Evolutionary conservation across 148 eudicot genomes (phyloP), one percentile per base, ranked within the genome.

Genomic region (Camellia granthamiana): DNA sequence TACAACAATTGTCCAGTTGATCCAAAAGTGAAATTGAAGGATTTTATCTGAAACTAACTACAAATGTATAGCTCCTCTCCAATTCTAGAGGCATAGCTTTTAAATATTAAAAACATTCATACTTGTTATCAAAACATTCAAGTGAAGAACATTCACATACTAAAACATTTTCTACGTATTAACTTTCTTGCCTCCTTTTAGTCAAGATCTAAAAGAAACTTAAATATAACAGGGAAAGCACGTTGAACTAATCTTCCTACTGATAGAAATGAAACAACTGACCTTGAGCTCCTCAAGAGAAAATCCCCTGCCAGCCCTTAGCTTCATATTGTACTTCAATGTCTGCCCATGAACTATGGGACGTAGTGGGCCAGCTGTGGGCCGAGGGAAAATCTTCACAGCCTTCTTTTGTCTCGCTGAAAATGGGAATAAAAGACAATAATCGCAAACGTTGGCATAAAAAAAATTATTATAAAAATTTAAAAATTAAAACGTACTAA

Each of bases 361-460:
- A 43, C 95, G 93, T 68, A 92, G 93, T 3, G 82, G 79, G 13
- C 90, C 91, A 84, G 91, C 87, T 10, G 89, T 86, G 4, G 86
- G 87, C 74, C 88, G 66, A 51, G 89, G 89, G 77, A 78, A 85
- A 21, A 90, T 90, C 88, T 90, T 90, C 76, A 92, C 92, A 4
- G 93, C 95, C 86, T 92, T 92, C 87, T 86, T 81, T 80, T 89
- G 92, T 64, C 93, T 87, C 2, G 92, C 95, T 91, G 91, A 47
- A 84, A 23, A 47, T 23, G 51, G 16, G 61, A 7, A 12, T 54
- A 16, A 49, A 56, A 7, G 63, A n/a, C 13, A 23, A 67, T 60
- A 43, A 76, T 58, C 13, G 4, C 4, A n/a, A 52, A 7, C 59
- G 2, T 9, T 11, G 5, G 7, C 51, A 54, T 42, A 21, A 21